A percentile compares a stretch with the other conserved stretches of the same genome.
Conservation (phyloP, 176 grass and related monocot genomes). For the sorghum (Sorghum bicolor) region DNA sequence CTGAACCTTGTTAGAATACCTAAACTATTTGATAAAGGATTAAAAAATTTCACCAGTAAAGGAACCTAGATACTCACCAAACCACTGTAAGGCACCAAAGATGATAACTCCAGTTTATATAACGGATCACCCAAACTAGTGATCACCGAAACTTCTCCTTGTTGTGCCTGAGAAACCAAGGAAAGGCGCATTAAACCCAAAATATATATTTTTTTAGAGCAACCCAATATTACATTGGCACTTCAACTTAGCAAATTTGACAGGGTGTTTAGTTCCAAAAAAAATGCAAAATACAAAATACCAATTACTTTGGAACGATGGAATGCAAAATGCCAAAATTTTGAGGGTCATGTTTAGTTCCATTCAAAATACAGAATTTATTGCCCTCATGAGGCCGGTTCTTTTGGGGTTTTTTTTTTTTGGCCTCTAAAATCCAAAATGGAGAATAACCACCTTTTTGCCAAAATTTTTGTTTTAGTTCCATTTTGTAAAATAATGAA, state of each 20-base stretch:
- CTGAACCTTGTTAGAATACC: not conserved
- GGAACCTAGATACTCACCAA: conserved; percentile 49
- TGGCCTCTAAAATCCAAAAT: too few relatives aligned
- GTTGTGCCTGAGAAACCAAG: conserved; percentile 59
- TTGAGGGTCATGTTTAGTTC: too few relatives aligned
- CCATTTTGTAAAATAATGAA: too few relatives aligned
- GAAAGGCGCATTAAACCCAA: not conserved
- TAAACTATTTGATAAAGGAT: conserved; percentile 1
- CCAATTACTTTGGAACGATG: too few relatives aligned
- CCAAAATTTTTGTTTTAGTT: too few relatives aligned
- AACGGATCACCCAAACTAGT: conserved; percentile 73
- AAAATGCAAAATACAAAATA: too few relatives aligned
- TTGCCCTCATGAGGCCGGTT: too few relatives aligned
- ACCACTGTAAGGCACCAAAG: conserved; percentile 64
- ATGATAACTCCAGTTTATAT: conserved; percentile 82
- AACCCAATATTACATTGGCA: not conserved
- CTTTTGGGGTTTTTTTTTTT: too few relatives aligned
- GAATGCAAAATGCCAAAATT: too few relatives aligned
- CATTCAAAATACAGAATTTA: too few relatives aligned
- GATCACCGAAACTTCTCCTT: conserved; percentile 66
- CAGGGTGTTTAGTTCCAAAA: too few relatives aligned
- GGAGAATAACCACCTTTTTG: too few relatives aligned
- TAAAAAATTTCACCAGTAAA: not conserved
- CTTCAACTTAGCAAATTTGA: not conserved
- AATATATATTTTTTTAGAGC: not conserved